Evolutionary conservation across 2,329 filamentous ascomycete species (phyloP).

Genomic region (Hansfordia pulvinata): DNA sequence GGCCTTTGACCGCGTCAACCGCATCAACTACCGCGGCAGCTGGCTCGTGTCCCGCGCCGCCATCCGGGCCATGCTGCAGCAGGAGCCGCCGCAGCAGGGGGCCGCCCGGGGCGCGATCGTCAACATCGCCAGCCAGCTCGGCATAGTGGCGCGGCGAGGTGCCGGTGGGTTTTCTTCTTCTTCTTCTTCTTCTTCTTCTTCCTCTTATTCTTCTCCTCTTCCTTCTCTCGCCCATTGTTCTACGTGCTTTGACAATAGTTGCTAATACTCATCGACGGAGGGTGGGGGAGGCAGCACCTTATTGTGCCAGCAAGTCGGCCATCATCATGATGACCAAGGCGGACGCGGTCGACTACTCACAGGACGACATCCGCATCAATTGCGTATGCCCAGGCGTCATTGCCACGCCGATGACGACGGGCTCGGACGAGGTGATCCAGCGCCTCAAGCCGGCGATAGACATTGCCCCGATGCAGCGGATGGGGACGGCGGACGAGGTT

Average conservation of each 20-base stretch:
- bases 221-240: too few species aligned
- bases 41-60: conserved; percentile 32
- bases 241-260: too few species aligned
- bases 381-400: conserved; percentile 28
- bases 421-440: conserved; percentile 21
- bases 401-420: conserved; percentile 30
- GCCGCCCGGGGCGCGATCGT: conserved; percentile 34
- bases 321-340: conserved; percentile 42
- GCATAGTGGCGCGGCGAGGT: conserved; percentile 29
- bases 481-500: conserved; percentile 34
- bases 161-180: conserved; percentile 21
- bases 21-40: conserved; percentile 38
- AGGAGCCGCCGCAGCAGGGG: conserved; percentile 25
- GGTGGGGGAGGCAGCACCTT: too few species aligned
- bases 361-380: conserved; percentile 22
- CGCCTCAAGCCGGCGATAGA: conserved; percentile 25
- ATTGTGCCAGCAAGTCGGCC: conserved; percentile 44
- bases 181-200: conserved; percentile 1
- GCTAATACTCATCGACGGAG: too few species aligned
- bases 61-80: conserved; percentile 28
- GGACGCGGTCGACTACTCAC: conserved; percentile 42
- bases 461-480: conserved; percentile 34
- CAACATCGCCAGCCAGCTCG: conserved; percentile 38
- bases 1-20: conserved; percentile 37
- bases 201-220: too few species aligned